A percentile compares a stretch with the other conserved stretches of the same genome.
These are phyloP conservation scores for Lachancea mirantina DNA, from an alignment of 805 yeast genomes.

Conservation along the genomic window DNA sequence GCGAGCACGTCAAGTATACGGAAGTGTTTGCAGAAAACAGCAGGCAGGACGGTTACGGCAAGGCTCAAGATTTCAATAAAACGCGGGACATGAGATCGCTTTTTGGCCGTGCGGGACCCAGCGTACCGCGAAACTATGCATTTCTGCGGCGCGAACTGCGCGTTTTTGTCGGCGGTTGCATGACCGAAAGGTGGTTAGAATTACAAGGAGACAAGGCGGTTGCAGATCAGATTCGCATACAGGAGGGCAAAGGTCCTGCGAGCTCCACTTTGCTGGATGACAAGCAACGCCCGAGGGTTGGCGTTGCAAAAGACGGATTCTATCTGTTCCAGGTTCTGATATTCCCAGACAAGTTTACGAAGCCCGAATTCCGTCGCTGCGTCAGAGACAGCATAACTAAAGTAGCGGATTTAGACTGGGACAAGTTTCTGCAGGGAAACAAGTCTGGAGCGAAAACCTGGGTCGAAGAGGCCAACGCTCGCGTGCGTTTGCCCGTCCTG, in stretches of 20 bases:
- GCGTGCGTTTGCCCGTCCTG: constrained; percentile 9
- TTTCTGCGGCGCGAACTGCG: constrained; percentile 20
- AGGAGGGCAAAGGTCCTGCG: background rate
- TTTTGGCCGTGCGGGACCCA: constrained; percentile 9
- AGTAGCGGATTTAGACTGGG: constrained; percentile 21
- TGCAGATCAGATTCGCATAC: constrained; percentile 6
- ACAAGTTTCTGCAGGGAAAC: constrained; percentile 12
- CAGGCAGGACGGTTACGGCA: constrained; percentile 8
- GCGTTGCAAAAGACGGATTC: constrained; percentile 28
- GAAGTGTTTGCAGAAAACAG: constrained; percentile 8
- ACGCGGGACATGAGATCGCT: constrained; percentile 8
- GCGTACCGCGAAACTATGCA: constrained; percentile 22
- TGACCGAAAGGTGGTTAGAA: constrained; percentile 22
- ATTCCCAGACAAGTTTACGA: constrained; percentile 18
- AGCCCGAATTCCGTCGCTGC: constrained; percentile 11
- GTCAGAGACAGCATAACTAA: constrained; percentile 14
- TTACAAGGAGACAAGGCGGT: constrained; percentile 19
- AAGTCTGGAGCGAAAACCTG: constrained; percentile 11
- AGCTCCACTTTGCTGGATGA: constrained; percentile 4
- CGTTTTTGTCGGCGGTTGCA: constrained; percentile 11
- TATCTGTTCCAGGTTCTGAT: constrained; percentile 20
- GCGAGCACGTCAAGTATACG: constrained; percentile 1
- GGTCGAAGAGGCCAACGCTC: constrained; percentile 17
- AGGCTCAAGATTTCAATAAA: constrained; percentile 9
- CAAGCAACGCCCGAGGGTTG: constrained; percentile 13